Evolutionary conservation across 768 basidiomycete species (phyloP), one percentile per base, ranked within the genome.

Genomic region (Boletales sp.): DNA sequence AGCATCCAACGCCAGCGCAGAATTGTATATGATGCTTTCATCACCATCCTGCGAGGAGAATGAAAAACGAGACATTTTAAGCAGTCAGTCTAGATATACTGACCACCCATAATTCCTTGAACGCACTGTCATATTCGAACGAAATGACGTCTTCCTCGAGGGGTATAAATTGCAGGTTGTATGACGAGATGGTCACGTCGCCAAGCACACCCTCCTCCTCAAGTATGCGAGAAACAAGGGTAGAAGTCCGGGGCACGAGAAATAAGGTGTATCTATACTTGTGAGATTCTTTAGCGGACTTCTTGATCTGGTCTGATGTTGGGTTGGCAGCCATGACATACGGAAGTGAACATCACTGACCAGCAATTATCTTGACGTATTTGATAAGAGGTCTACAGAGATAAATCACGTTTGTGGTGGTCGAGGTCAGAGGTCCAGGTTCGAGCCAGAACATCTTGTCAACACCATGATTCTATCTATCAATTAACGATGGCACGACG

Each of bases 391-490:
- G 93, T 30, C 94, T 79, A 67, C 90, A 95, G 9, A 99, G 79
- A 70, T 97, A 99, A 17, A 99, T 82, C 51, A 98, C 83, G 59
- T 94, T 94, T 31, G 87, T 80, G 7, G 94, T 94, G 4, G 83
- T 78, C 3, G 90, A 87, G 12, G 82, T 77, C 40, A 98, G 71
- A 9, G 90, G 85, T 15, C 94, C 94, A 11, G 86, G 69, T 69
- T 98, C 97, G 19, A 99, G 82, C 95, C 97, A 99, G 72, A 94
- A 97, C 90, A 99, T 95, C 76, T 97, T 97, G 74, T 97, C 94
- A 4, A 99, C 92, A 6, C 93, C 94, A 83, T 98, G 94, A 64
- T 98, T 90, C 95, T 98, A 58, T 48, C 19, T 12, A 27, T n/a
- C 15, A 24, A 48, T 62, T 24, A 57, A 34, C 32, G 50, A 48